Percentiles rank a stretch among this genome's conserved stretches.
These are phyloP conservation scores for Cinnamomum micranthum DNA, from an alignment of 164 flowering plant genomes.

Conservation along the genomic window DNA sequence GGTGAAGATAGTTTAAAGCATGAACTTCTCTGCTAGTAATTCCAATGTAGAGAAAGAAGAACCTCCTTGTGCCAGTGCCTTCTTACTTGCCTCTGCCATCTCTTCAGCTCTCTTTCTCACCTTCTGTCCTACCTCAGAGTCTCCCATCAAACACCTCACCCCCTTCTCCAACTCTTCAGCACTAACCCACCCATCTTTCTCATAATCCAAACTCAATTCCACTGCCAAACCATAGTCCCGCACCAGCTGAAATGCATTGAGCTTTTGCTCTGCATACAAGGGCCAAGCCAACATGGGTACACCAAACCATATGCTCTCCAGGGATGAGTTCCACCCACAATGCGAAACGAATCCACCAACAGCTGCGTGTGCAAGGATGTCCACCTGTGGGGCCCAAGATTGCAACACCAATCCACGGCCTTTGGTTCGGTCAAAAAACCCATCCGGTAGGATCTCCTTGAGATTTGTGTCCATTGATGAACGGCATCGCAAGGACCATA, in stretches of 20 bases:
- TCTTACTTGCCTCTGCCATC: background rate
- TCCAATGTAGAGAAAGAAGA: slow-evolving; percentile 11
- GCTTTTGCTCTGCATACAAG: slow-evolving; percentile 42
- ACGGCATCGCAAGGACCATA: slow-evolving; percentile 4
- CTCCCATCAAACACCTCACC: slow-evolving; percentile 12
- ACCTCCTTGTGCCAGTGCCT: slow-evolving; percentile 6
- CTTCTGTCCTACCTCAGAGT: slow-evolving; percentile 9
- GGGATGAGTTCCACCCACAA: slow-evolving; percentile 17
- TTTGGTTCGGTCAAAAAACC: slow-evolving; percentile 11
- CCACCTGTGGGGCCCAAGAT: slow-evolving; percentile 14
- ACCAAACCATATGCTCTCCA: slow-evolving; percentile 16
- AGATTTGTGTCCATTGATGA: background rate
- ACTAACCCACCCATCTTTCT: slow-evolving; percentile 15
- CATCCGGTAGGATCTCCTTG: slow-evolving; percentile 13
- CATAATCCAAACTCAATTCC: slow-evolving; percentile 23
- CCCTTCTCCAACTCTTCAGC: slow-evolving; percentile 32
- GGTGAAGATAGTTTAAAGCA: too few relatives aligned
- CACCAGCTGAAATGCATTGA: slow-evolving; percentile 42
- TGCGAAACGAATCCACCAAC: slow-evolving; percentile 16
- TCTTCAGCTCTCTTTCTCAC: slow-evolving; percentile 8
- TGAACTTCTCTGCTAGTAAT: background rate
- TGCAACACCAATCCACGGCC: slow-evolving; percentile 13
- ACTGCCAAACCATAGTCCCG: slow-evolving; percentile 24
- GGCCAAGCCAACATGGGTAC: slow-evolving; percentile 50
- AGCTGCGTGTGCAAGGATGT: slow-evolving; percentile 5